Conservation (phyloP, 78 protist genomes). For the Diacronema lutheri region DNA sequence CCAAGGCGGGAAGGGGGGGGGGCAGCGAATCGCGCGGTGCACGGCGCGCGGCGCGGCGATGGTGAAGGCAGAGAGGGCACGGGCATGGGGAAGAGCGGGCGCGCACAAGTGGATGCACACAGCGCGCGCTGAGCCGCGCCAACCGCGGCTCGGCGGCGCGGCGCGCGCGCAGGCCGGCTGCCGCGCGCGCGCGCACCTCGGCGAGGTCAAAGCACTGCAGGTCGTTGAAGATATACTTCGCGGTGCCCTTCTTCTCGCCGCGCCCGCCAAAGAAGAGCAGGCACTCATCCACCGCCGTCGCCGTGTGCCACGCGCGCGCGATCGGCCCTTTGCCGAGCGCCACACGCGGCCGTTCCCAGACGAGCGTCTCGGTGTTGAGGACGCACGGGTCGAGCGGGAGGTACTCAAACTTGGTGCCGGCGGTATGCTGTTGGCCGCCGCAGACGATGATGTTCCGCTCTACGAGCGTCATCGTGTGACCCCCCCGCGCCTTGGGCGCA, state of each 20-base stretch:
- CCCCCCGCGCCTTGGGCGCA: background rate
- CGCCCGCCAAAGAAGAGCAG: background rate
- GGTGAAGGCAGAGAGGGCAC: too few relatives aligned
- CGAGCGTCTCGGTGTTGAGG: background rate
- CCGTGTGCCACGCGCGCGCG: background rate
- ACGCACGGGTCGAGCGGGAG: background rate
- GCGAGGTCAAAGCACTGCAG: background rate
- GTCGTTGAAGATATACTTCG: background rate
- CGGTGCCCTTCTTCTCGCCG: background rate
- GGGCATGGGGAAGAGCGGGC: too few relatives aligned
- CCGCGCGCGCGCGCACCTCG: too few relatives aligned
- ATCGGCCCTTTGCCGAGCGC: constrained; percentile 3
- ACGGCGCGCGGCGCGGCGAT: too few relatives aligned
- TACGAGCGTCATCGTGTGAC: background rate
- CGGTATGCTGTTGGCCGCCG: background rate
- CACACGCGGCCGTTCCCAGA: background rate
- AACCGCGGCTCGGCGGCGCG: too few relatives aligned
- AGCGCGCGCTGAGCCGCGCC: too few relatives aligned
- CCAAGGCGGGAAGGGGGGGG: too few relatives aligned
- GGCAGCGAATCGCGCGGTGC: too few relatives aligned
- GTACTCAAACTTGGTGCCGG: background rate
- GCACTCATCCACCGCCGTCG: background rate
- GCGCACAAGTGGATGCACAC: too few relatives aligned
- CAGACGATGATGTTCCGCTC: background rate
- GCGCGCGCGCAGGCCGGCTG: too few relatives aligned